Evolutionary conservation across 176 grass and related monocot genomes (phyloP), one percentile per base, ranked within the genome.

Genomic region (Musa acuminata): DNA sequence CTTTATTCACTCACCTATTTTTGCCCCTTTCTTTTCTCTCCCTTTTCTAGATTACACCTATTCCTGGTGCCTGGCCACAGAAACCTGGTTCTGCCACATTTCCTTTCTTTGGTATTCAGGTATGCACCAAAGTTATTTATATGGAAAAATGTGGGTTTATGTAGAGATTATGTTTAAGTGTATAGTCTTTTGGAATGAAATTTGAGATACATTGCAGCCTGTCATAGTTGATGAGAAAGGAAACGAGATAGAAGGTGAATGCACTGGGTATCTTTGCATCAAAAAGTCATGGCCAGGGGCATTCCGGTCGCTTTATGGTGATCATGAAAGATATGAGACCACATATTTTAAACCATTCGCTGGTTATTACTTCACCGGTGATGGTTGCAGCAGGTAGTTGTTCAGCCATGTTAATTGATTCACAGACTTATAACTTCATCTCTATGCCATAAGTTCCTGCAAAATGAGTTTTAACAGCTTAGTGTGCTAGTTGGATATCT

Each of bases 291-390:
- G 93, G 90, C 93, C 90, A 64, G 90, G 90, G 75, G 85, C 90
- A 83, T 93, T 92, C 52, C 85, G 90, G 13, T 87, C 93, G 54
- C 87, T 97, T 14, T 91, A 85, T 75, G 93, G 87, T 87, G 93
- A 97, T 73, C 79, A 88, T 75, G 93, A 97, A 27, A 92, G 90
- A 97, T 97, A 97, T 54, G 93, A 97, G 69, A 97, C 90, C 1
- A 89, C 94, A 75, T 97, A 97, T 79, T 97, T 90, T 55, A 97
- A 93, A 87, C 94, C 94, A 77, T 97, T 97, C 67, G 25, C 90
- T 73, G 94, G 90, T 67, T 97, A 97, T 82, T 97, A 93, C 77
- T 97, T 97, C 77, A 90, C 87, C 1, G 94, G 94, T 49, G 94
- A 97, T 85, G 94, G 94, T 63, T 93, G 94, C 85, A 85, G 90